Percentiles rank a stretch among this genome's conserved stretches.
Conservation (phyloP, 306 rosid species). For the Alnus glutinosa region DNA sequence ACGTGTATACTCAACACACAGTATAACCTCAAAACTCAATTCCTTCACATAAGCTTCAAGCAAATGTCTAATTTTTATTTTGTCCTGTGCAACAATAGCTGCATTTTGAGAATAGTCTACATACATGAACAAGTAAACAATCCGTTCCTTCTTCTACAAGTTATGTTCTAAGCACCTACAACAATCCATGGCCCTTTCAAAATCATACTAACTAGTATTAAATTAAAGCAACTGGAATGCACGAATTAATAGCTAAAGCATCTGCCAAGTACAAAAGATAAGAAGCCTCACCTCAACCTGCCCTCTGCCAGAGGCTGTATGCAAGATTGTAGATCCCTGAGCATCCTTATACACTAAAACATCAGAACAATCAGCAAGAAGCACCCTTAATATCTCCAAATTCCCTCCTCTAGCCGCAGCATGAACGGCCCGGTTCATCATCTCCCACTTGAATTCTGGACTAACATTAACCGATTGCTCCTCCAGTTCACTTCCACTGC, state of each 20-base stretch:
- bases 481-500: conserved; percentile 36
- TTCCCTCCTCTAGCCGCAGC: conserved; percentile 92
- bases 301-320: conserved; percentile 80
- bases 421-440: conserved; percentile 76
- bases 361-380: conserved; percentile 44
- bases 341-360: conserved; percentile 57
- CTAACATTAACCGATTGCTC: conserved; percentile 37
- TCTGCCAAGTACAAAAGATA: conserved; percentile 4
- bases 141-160: neutral
- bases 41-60: neutral
- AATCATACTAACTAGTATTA: neutral
- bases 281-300: conserved; percentile 65
- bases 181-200: neutral
- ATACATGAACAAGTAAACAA: neutral
- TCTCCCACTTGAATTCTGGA: conserved; percentile 55
- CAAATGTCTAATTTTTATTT: neutral
- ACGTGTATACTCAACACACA: no score
- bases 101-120: neutral
- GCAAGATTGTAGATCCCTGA: conserved; percentile 70
- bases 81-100: neutral
- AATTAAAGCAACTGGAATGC: conserved; percentile 3
- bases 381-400: conserved; percentile 60
- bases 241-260: neutral
- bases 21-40: neutral
- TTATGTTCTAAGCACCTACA: neutral